A percentile compares a stretch with the other conserved stretches of the same genome.
These are phyloP conservation scores for Amylostereum chailletii DNA, from an alignment of 1,284 basidiomycete species.

Conservation along the genomic window DNA sequence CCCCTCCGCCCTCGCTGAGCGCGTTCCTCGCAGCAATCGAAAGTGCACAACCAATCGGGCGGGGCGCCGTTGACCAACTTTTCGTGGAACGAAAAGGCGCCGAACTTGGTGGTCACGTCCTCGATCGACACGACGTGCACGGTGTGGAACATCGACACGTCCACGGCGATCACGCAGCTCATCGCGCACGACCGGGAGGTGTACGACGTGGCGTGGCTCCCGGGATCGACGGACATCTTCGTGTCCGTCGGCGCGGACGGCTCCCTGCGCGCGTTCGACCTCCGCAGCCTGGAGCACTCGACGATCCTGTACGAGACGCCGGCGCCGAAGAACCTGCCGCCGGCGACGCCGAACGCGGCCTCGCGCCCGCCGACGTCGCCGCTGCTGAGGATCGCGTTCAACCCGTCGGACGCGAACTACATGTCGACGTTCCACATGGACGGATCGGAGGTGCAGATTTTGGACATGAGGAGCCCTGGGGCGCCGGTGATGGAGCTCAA, in stretches of 20 bases:
- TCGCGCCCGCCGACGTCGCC: conserved; percentile 73
- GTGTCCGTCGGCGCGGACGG: conserved; percentile 98
- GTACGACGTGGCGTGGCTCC: conserved; percentile 97
- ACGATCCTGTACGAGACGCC: conserved; percentile 98
- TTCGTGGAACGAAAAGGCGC: conserved; percentile 89
- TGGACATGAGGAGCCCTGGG: conserved; percentile 92
- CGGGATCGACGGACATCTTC: conserved; percentile 95
- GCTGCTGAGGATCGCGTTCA: conserved; percentile 78
- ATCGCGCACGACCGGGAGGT: conserved; percentile 99
- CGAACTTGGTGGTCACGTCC: conserved; percentile 86
- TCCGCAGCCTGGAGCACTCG: conserved; percentile 93
- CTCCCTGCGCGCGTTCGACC: conserved; percentile 91
- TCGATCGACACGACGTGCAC: conserved; percentile 96
- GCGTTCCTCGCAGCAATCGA: conserved; percentile 56
- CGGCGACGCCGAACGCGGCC: conserved; percentile 45
- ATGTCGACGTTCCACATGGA: conserved; percentile 94
- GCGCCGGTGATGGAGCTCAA: conserved; percentile 86
- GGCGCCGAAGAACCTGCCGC: conserved; percentile 58
- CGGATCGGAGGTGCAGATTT: conserved; percentile 76
- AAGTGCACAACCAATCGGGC: conserved; percentile 75
- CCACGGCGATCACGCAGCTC: conserved; percentile 92
- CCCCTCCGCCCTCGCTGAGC: conserved; percentile 3
- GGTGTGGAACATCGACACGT: conserved; percentile 95
- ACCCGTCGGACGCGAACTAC: conserved; percentile 81
- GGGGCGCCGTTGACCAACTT: conserved; percentile 91